Evolutionary conservation across 169 alveolate species (phyloP).

Genomic region (Eimeria sp.): DNA sequence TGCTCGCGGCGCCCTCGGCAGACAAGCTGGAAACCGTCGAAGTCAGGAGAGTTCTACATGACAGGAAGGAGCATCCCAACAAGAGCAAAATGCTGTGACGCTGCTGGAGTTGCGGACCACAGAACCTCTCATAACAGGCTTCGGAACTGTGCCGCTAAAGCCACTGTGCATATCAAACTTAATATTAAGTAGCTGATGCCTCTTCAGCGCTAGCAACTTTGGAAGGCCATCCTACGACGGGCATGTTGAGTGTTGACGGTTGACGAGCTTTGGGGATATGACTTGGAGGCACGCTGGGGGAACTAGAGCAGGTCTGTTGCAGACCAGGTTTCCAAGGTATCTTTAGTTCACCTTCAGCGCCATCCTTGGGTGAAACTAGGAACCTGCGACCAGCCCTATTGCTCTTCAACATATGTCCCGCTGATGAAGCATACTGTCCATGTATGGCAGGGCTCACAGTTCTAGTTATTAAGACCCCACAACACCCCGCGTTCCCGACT

Average conservation of each 20-base stretch:
- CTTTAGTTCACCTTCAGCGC: neutral
- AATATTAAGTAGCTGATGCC: neutral
- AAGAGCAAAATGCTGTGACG: neutral
- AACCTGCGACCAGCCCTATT: neutral
- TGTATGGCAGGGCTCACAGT: neutral
- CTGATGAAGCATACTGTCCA: neutral
- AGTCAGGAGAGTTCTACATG: constrained; percentile 7
- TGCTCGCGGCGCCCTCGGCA: neutral
- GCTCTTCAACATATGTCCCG: neutral
- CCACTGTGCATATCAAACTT: neutral
- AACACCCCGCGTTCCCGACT: neutral
- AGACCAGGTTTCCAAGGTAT: neutral
- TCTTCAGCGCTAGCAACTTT: neutral
- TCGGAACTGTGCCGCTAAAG: neutral
- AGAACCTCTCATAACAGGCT: neutral
- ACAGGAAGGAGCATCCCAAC: neutral
- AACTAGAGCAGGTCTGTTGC: neutral
- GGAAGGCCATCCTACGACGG: constrained; percentile 19
- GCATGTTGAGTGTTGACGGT: neutral
- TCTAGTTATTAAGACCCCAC: neutral
- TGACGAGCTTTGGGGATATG: neutral
- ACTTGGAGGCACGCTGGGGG: neutral
- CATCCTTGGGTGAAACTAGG: neutral
- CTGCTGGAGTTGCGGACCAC: neutral
- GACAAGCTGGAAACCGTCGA: constrained; percentile 42